These are phyloP conservation scores for Wolfiporia cocos DNA, from an alignment of 1,284 basidiomycete genomes.

Conservation along the genomic window DNA sequence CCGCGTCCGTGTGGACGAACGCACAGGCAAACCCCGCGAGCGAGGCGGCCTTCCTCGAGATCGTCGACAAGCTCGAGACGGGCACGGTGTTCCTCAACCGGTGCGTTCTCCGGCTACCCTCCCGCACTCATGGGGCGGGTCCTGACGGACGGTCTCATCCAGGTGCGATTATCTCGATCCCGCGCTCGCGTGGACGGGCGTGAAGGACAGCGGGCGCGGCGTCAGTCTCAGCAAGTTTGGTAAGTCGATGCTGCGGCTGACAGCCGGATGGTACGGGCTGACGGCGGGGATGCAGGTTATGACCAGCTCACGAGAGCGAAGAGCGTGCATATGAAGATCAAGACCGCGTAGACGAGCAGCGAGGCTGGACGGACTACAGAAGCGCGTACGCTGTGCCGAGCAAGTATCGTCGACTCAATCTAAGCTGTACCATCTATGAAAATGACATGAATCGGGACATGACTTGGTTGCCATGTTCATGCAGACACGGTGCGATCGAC, in stretches of 20 bases:
- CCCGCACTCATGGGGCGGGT: not conserved
- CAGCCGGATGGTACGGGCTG: not conserved
- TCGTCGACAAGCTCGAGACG: slow-evolving; percentile 74
- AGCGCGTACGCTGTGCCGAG: no score
- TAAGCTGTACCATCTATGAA: no score
- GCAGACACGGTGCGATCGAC: no score
- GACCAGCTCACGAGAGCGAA: slow-evolving; percentile 76
- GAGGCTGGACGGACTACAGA: no score
- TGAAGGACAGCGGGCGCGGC: slow-evolving; percentile 90
- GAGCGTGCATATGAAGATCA: slow-evolving; percentile 74
- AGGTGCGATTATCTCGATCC: slow-evolving; percentile 88
- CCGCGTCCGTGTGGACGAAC: slow-evolving; percentile 91
- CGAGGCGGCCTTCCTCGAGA: slow-evolving; percentile 59
- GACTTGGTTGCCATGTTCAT: no score
- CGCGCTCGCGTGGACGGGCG: slow-evolving; percentile 89
- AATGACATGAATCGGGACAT: no score
- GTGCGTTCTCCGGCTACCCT: slow-evolving; percentile 20
- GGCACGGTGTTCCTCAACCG: slow-evolving; percentile 94
- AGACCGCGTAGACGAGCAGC: slow-evolving; percentile 24
- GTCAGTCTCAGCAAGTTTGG: slow-evolving; percentile 87
- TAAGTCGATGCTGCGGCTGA: slow-evolving; percentile 29
- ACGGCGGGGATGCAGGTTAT: slow-evolving; percentile 43
- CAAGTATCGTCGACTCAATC: no score
- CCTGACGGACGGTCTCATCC: slow-evolving; percentile 1
- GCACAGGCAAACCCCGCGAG: slow-evolving; percentile 51